Evolutionary conservation across 495 filamentous ascomycete genomes (phyloP), one percentile per base, ranked within the genome.

Genomic region (Xylaria scruposa): DNA sequence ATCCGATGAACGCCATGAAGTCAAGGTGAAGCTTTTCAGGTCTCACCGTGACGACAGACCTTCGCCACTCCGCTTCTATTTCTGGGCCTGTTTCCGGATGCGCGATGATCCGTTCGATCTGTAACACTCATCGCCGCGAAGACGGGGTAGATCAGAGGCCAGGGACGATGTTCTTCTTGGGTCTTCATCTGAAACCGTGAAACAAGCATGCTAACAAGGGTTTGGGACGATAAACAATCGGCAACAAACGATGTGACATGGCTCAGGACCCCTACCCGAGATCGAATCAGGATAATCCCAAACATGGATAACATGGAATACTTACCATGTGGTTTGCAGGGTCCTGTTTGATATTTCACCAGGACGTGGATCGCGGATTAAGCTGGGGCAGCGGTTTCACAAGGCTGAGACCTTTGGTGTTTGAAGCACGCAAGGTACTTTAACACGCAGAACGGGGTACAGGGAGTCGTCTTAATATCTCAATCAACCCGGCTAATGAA

Each of bases 81-180:
- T 49, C 36, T 67, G 65, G 49, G 19, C 31, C 47, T 56, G 65
- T 67, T 42, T 67, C 65, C 65, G 65, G 65, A 56, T 67, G 65
- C n/a, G 65, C 65, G 49, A 51, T 44, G 68, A 59, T 62, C 58
- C 68, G 53, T 59, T 46, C 42, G 31, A 63, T 54, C 58, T 49
- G 58, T 24, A 46, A 62, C 67, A 38, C 51, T 44, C 46, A 63
- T 54, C 58, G 53, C 58, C 68, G 68, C 68, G 59, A 44, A 53
- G 56, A 47, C 13, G 33, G 40, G 38, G n/a, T 21, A 44, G 42
- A 54, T 56, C 47, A 54, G 47, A 31, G 29, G 21, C 56, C 12
- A 51, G 56, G 54, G 47, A 24, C 44, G 19, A n/a, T 8, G 31
- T 13, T 51, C 56, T 46, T 46, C 40, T 51, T 29, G 33, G 40